Base-by-base conservation (phyloP, 2,329 filamentous ascomycete species). In the Pseudogymnoascus sp. region DNA sequence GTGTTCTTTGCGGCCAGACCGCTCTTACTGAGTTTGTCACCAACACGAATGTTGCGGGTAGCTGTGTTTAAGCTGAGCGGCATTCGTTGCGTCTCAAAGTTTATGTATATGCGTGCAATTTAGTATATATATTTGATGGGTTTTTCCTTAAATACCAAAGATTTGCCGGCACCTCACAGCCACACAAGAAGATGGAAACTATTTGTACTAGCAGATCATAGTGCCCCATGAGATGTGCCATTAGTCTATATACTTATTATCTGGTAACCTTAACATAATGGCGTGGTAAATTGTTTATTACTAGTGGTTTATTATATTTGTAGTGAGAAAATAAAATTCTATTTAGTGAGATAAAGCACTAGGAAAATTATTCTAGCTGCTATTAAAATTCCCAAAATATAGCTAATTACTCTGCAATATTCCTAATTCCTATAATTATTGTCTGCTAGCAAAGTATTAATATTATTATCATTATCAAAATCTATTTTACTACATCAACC, bases 1-100 rank as follows among this genome's bases (percentile, higher is more conserved):
- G 51, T 14, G 29, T 57, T 34, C 51, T 57, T 57, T 57, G 29
- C 51, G 26, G 82, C 83, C 73, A 82, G 69, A 2, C 64, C 72
- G 60, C 60, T 21, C 60, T 62, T 31, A 36, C 21, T 8, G 34
- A 31, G 18, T 54, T 34, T 34, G 39, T 62, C 39, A 18, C 39
- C 2, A 62, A 54, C 36, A 39, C 60, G 16, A 31, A 36, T 2
- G 51, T 34, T 57, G 5, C 51, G 51, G 26, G 51, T 12, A 57
- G 29, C 51, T 57, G 51, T 57, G 11, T 57, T 57, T 57, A 18
- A 57, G 1, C 10, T 34, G n/a, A 4, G 51, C 51, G 16, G 29
- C 2, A 57, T 57, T 36, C 3, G 12, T 16, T 34, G 16, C 11
- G 7, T 21, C 16, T 57, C 14, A 10, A 18, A 21, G 26, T 34